These are phyloP conservation scores for Boletus sp. DNA, from an alignment of 768 basidiomycete genomes.

Conservation along the genomic window DNA sequence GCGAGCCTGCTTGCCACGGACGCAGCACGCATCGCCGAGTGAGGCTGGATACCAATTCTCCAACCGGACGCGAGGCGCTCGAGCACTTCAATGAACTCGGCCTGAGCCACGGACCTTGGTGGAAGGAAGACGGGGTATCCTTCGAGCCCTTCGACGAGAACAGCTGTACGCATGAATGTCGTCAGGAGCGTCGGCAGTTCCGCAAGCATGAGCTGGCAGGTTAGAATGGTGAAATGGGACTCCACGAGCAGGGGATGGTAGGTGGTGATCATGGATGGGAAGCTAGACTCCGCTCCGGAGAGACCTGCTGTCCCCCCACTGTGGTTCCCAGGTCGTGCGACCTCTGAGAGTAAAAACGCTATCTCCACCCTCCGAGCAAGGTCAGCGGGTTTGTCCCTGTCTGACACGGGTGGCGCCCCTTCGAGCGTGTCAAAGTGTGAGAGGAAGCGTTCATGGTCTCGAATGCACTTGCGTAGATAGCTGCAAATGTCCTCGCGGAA, in stretches of 20 bases:
- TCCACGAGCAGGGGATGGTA: constrained; percentile 91
- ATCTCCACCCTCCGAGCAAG: constrained; percentile 57
- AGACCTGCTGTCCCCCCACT: constrained; percentile 32
- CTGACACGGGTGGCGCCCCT: constrained; percentile 24
- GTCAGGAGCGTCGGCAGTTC: constrained; percentile 64
- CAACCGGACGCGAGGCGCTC: constrained; percentile 80
- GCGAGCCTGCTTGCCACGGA: constrained; percentile 43
- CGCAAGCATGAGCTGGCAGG: constrained; percentile 74
- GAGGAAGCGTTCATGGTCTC: constrained; percentile 84
- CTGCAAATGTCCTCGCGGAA: constrained; percentile 61
- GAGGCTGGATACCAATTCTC: constrained; percentile 61
- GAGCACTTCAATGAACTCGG: constrained; percentile 83
- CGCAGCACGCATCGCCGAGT: constrained; percentile 39
- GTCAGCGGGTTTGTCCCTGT: constrained; percentile 27
- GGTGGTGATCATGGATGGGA: constrained; percentile 72
- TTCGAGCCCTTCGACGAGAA: constrained; percentile 77
- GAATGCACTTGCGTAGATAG: constrained; percentile 70
- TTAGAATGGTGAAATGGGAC: constrained; percentile 76
- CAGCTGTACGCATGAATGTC: constrained; percentile 63
- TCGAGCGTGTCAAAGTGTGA: constrained; percentile 80
- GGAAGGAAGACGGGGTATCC: constrained; percentile 88
- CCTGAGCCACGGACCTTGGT: constrained; percentile 86
- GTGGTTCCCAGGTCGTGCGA: constrained; percentile 61
- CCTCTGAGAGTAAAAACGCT: constrained; percentile 69
- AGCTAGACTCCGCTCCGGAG: constrained; percentile 35